Evolutionary conservation across 495 filamentous ascomycete species (phyloP).

Genomic region (Platismatia glauca): DNA sequence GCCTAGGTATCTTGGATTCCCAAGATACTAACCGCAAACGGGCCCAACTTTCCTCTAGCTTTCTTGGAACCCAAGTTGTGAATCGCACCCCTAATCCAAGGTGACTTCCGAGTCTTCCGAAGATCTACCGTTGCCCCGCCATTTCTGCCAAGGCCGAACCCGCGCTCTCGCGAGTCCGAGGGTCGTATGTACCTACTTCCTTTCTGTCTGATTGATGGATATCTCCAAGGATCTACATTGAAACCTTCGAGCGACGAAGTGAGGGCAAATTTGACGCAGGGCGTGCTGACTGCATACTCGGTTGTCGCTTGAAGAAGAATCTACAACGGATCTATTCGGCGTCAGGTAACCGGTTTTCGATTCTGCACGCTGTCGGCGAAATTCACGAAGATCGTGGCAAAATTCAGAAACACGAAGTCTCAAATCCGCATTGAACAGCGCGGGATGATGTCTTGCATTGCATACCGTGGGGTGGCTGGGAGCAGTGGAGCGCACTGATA

Average conservation of each 20-base stretch:
- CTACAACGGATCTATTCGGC: slow-evolving; percentile 1
- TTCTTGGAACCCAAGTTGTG: no score
- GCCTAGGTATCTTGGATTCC: no score
- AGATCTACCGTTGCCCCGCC: not conserved
- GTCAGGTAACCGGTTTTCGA: not conserved
- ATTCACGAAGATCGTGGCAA: slow-evolving; percentile 1
- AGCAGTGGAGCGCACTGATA: not conserved
- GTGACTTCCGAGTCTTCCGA: not conserved
- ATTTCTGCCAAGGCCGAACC: not conserved
- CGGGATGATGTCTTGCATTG: slow-evolving; percentile 12
- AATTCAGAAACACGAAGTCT: not conserved
- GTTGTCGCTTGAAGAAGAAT: not conserved
- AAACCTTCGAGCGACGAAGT: not conserved
- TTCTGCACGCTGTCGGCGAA: not conserved
- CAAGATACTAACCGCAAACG: no score
- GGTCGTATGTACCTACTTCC: no score
- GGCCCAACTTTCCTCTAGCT: no score
- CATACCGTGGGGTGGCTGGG: not conserved
- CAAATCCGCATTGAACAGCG: not conserved
- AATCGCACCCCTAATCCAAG: no score
- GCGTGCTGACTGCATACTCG: not conserved
- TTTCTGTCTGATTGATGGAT: not conserved
- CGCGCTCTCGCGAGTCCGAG: no score
- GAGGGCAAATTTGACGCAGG: not conserved
- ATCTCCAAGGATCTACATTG: not conserved